A percentile compares a stretch with the other conserved stretches of the same genome.
phyloP scores from a whole-genome alignment of 192 early-diverging fungal genomes.

The Coemansia sp. region DNA sequence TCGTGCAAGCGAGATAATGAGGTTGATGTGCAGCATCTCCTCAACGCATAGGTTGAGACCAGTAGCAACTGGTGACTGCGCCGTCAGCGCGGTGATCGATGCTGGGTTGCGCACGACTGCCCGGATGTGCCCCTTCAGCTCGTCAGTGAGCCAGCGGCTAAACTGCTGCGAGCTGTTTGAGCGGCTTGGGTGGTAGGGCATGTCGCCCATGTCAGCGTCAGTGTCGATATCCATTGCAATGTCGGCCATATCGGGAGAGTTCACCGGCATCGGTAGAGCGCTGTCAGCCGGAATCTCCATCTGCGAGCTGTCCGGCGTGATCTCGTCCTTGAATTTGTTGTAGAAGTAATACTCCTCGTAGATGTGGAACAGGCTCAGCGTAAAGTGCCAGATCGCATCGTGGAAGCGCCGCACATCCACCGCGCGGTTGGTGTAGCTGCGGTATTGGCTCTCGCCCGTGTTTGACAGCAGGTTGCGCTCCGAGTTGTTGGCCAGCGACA shows the following conservation, averaged over 20 bases:
- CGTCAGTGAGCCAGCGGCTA: constrained; percentile 31
- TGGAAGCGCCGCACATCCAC: constrained; percentile 39
- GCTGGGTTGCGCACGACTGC: constrained; percentile 25
- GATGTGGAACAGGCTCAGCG: constrained; percentile 44
- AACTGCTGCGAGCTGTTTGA: constrained; percentile 25
- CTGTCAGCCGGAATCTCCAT: not conserved
- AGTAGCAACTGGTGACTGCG: constrained; percentile 34
- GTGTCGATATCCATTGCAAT: constrained; percentile 7
- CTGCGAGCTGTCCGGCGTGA: constrained; percentile 25
- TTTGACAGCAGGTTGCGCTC: not conserved
- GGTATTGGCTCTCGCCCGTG: not conserved
- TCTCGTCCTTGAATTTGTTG: constrained; percentile 35
- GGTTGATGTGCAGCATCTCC: constrained; percentile 44
- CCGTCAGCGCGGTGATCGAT: constrained; percentile 16
- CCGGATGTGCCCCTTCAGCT: constrained; percentile 47
- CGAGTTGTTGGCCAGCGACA: constrained; percentile 2
- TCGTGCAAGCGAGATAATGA: constrained; percentile 38
- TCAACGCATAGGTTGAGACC: constrained; percentile 37
- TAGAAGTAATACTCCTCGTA: constrained; percentile 50
- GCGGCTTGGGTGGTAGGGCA: not conserved
- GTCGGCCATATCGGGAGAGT: constrained; percentile 6
- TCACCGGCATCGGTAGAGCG: constrained; percentile 13
- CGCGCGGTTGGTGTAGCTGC: not conserved
- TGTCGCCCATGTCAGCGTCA: constrained; percentile 7
- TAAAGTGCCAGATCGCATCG: constrained; percentile 48